A percentile compares a stretch with the other conserved stretches of the same genome.
Evolutionary conservation across 2,329 filamentous ascomycete genomes (phyloP).

Genomic region (Curvularia sp.): DNA sequence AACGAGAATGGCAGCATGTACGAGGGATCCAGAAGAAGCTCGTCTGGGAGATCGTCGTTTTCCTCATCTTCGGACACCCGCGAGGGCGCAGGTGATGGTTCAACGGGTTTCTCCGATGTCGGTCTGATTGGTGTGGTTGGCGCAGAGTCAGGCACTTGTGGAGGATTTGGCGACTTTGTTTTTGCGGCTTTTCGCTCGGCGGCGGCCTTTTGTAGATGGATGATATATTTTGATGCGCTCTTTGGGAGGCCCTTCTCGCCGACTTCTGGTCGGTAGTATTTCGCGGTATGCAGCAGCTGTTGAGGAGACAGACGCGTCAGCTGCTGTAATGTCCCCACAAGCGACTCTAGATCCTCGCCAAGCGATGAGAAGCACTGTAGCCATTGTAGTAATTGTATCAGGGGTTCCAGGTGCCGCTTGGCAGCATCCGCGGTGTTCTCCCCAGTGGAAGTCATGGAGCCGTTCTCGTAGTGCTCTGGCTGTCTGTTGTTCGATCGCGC

Average conservation of each 20-base stretch:
- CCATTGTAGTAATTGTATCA: slow-evolving; percentile 96
- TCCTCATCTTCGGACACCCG: slow-evolving; percentile 59
- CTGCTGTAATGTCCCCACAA: slow-evolving; percentile 88
- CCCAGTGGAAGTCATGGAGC: slow-evolving; percentile 82
- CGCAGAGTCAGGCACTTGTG: slow-evolving; percentile 45
- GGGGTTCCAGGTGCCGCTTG: slow-evolving; percentile 82
- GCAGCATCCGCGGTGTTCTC: slow-evolving; percentile 87
- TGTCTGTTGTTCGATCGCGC: slow-evolving; percentile 90
- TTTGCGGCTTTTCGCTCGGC: slow-evolving; percentile 54
- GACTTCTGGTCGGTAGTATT: slow-evolving; percentile 92
- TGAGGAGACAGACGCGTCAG: slow-evolving; percentile 82
- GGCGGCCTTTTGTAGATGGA: slow-evolving; percentile 78
- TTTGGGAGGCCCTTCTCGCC: slow-evolving; percentile 92
- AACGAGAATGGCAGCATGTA: slow-evolving; percentile 94
- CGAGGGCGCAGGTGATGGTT: slow-evolving; percentile 45
- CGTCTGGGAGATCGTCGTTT: slow-evolving; percentile 73
- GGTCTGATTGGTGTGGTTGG: slow-evolving; percentile 45
- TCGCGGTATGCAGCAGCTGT: slow-evolving; percentile 89
- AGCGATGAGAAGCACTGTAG: slow-evolving; percentile 96
- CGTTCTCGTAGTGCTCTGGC: slow-evolving; percentile 93
- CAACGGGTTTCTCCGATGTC: slow-evolving; percentile 30
- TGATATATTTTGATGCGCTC: slow-evolving; percentile 84
- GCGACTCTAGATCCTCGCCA: slow-evolving; percentile 85
- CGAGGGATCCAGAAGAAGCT: slow-evolving; percentile 84
- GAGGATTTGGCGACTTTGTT: slow-evolving; percentile 38